phyloP scores from a whole-genome alignment of 257 asterid species.

The Linderniella brevidens region DNA sequence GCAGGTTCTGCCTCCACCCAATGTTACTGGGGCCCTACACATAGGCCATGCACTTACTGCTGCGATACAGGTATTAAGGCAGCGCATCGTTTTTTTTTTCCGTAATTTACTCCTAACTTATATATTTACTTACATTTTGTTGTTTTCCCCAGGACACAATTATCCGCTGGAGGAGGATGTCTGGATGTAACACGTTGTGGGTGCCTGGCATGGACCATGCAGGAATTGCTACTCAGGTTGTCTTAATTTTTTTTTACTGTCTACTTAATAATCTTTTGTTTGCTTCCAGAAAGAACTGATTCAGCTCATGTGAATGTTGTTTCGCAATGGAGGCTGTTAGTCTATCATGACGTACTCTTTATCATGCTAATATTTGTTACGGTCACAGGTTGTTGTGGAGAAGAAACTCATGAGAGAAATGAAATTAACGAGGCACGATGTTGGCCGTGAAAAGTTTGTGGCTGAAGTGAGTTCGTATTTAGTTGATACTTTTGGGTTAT shows the following conservation, averaged over 20 bases:
- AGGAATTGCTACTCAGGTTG: constrained; percentile 97
- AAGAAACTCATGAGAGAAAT: constrained; percentile 49
- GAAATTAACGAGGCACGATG: constrained; percentile 51
- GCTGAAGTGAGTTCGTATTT: constrained; percentile 33
- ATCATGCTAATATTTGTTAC: too few species aligned
- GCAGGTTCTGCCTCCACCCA: constrained; percentile 92
- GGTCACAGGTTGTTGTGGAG: constrained; percentile 52
- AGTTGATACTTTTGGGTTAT: neutral
- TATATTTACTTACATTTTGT: neutral
- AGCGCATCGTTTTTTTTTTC: constrained; percentile 6
- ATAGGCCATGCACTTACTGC: constrained; percentile 96
- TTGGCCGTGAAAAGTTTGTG: constrained; percentile 48
- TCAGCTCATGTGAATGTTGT: too few species aligned
- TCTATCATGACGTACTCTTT: too few species aligned
- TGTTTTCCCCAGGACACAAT: constrained; percentile 54
- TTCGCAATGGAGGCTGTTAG: too few species aligned
- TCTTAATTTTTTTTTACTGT: neutral
- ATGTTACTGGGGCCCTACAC: constrained; percentile 93
- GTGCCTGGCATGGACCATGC: constrained; percentile 98
- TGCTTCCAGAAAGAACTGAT: too few species aligned
- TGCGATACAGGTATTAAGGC: constrained; percentile 58
- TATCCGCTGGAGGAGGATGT: constrained; percentile 94
- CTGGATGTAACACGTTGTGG: constrained; percentile 88
- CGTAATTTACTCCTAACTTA: too few species aligned
- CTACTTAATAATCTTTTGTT: neutral